phyloP scores from a whole-genome alignment of 129 eudicot genomes.

The Gnaphalium uliginosum region DNA sequence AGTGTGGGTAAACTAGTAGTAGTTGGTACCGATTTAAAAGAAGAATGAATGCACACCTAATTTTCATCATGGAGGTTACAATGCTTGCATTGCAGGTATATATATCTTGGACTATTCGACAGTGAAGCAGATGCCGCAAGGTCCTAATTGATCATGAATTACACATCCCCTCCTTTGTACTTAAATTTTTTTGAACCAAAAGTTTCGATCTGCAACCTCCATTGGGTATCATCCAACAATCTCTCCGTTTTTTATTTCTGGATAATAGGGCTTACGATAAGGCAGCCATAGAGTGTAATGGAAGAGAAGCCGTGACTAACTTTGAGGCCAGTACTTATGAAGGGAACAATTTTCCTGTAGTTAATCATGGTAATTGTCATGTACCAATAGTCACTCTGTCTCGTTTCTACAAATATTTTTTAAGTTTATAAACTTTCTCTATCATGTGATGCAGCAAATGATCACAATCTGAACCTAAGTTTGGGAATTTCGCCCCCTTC shows the following conservation, averaged over 20 bases:
- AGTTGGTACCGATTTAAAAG: not conserved
- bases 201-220: conserved; percentile 37
- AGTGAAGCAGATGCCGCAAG: conserved; percentile 86
- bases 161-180: conserved; percentile 26
- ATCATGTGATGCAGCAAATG: conserved; percentile 36
- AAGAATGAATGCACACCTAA: conserved; percentile 19
- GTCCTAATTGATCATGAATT: conserved; percentile 51
- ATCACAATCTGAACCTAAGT: conserved; percentile 56
- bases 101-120: conserved; percentile 84
- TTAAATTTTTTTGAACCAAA: conserved; percentile 25
- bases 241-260: conserved; percentile 33
- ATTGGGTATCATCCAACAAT: conserved; percentile 41
- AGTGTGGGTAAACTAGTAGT: not conserved
- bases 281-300: conserved; percentile 71
- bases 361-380: conserved; percentile 32
- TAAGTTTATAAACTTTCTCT: not conserved
- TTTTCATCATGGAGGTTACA: conserved; percentile 44
- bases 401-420: not conserved
- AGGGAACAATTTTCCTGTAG: conserved; percentile 25
- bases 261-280: conserved; percentile 73
- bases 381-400: not conserved
- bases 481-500: conserved; percentile 63
- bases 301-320: conserved; percentile 75
- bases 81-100: conserved; percentile 64
- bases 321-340: conserved; percentile 59